phyloP scores from a whole-genome alignment of 164 flowering plant genomes.

The Saururus chinensis region DNA sequence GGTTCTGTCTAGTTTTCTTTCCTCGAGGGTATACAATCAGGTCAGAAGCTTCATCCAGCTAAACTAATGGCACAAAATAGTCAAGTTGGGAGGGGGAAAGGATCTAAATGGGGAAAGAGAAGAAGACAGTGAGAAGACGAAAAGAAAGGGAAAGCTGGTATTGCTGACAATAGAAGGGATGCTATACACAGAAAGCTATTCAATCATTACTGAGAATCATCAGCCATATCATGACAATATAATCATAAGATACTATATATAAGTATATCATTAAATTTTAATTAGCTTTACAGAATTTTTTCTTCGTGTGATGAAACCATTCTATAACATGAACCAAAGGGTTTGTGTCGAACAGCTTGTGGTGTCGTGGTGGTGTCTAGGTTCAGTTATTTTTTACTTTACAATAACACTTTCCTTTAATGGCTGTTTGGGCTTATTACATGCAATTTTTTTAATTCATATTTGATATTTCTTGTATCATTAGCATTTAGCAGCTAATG shows the following conservation, averaged over 20 bases:
- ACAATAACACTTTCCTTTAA: background rate
- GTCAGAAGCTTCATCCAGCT: conserved; percentile 22
- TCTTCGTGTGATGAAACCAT: conserved; percentile 3
- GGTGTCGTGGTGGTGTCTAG: conserved; percentile 3
- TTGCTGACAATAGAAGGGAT: conserved; percentile 39
- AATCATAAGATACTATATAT: conserved; percentile 20
- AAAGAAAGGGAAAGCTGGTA: conserved; percentile 31
- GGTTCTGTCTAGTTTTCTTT: conserved; percentile 10
- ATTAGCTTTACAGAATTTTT: conserved; percentile 10
- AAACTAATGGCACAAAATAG: conserved; percentile 30
- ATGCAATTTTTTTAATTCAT: background rate
- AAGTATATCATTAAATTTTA: conserved; percentile 11
- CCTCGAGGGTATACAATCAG: background rate
- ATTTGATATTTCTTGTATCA: background rate
- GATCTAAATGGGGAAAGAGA: conserved; percentile 8
- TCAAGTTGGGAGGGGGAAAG: conserved; percentile 24
- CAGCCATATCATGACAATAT: conserved; percentile 36
- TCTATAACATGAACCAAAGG: conserved; percentile 14
- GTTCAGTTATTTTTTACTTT: background rate
- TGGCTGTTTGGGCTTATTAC: background rate
- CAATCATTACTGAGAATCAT: conserved; percentile 50
- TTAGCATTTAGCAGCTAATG: too few species aligned
- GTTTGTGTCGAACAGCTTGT: conserved; percentile 20
- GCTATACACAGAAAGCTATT: conserved; percentile 20
- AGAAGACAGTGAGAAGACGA: conserved; percentile 5